Base-by-base conservation (phyloP, 2,329 filamentous ascomycete genomes). In the Xylariaceae sp. region DNA sequence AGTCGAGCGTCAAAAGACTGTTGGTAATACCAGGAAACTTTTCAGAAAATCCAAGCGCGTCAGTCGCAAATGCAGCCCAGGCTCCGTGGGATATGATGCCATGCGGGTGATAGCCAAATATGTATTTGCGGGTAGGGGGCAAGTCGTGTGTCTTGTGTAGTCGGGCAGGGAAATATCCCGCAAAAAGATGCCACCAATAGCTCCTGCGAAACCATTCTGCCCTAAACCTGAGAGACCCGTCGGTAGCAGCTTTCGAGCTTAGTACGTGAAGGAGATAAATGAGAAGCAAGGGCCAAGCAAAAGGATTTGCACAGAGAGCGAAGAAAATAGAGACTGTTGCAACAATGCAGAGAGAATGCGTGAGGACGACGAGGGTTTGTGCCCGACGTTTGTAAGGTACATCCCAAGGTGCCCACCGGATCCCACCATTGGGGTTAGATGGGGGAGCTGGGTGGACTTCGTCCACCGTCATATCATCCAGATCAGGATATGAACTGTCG, bases 61-160 rank as follows among this genome's bases (percentile, higher is more conserved):
- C 90, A 1, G 91, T 97, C 3, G 77, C 87, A 59, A 97, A 97
- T 4, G 90, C 87, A 4, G 83, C 87, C 68, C 91, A 96, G 0
- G 90, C 91, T n/a, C 91, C 93, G 55, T 96, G 89, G 4, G 87
- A 93, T 57, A 98, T 96, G 64, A 98, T 97, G 18, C 93, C 91
- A 60, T 98, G 93, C 0, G 93, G 93, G 57, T 97, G 93, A 64
- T 97, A 97, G 34, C 91, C 91, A 56, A 98, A 89, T 49, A 98
- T 89, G 68, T 97, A 98, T 65, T 95, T 95, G 48, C 89, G 76
- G 1, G 85, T 89, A 0, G 89, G 78, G 17, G 86, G 78, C 6
- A 98, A 78, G 42, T 84, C 76, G 51, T 85, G 78, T 3, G 88
- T 93, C 51, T 93, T 88, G 68, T 97, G 89, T 30, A 98, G 75